Base-by-base conservation (phyloP, 1,284 basidiomycete species). In the Irpex lacteus region DNA sequence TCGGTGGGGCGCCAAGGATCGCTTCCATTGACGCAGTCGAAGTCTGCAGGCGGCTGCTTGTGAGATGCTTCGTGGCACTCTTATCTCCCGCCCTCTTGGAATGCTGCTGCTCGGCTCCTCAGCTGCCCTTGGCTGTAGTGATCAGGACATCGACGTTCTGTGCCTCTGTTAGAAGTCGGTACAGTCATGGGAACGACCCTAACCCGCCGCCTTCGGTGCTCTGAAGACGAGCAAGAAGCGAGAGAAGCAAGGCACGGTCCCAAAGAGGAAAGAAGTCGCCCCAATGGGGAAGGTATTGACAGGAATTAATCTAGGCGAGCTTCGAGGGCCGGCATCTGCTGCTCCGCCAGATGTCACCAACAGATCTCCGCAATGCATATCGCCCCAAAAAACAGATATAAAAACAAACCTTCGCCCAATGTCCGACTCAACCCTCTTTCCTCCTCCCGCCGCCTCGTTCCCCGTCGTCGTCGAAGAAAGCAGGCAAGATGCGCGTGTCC, bases 401-500 rank as follows among this genome's bases (percentile, higher is more conserved):
- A 26, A n/a, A 19, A 21, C 54, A 36, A 18, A 19, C 54, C 21
- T 8, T 36, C 13, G 8, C 11, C 34, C 26, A 19, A 34, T 26
- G 21, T 26, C 54, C 26, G 21, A 18, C 54, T 26, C 15, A 26
- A 4, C 52, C 19, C 52, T n/a, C 19, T 21, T 15, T 34, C 54
- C 26, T 26, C 7, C 54, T 21, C n/a, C 54, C 54, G 26, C 54
- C 54, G 19, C 11, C 34, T 56, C 54, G 21, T 21, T 26, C 32
- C 54, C 15, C 26, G 26, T 56, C 54, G 50, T 13, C 26, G 54
- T 7, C 3, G 26, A 15, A 56, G 34, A 34, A 56, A 36, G 15
- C 19, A 18, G 50, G 19, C 50, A 56, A 56, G 54, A 56, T 56
- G 54, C 54, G 54, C 19, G 54, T 56, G 15, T 56, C 54, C 54